These are phyloP conservation scores for Curvularia sp. DNA, from an alignment of 2,329 filamentous ascomycete genomes.

Conservation along the genomic window DNA sequence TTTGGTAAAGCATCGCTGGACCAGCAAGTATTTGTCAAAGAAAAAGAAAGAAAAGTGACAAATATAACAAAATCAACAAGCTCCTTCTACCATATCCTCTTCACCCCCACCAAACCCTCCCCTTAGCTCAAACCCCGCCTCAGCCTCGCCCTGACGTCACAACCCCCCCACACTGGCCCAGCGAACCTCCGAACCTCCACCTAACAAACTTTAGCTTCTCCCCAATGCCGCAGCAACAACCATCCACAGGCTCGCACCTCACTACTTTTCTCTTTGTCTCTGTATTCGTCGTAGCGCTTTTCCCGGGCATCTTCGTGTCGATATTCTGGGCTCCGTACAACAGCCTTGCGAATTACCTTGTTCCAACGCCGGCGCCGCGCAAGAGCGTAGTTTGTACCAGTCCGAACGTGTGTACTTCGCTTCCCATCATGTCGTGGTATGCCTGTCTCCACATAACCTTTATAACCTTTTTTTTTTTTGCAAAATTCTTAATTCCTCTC, in stretches of 20 bases:
- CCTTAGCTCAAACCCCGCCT: not conserved
- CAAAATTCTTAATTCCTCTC: too few relatives aligned
- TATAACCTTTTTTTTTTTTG: too few relatives aligned
- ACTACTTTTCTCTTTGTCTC: constrained; percentile 57
- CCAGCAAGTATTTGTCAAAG: not conserved
- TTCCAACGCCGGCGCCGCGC: constrained; percentile 29
- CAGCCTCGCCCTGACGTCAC: constrained; percentile 13
- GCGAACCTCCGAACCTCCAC: constrained; percentile 12
- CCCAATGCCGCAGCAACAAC: constrained; percentile 22
- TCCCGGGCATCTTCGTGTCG: constrained; percentile 57
- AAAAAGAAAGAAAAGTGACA: not conserved
- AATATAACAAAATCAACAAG: not conserved
- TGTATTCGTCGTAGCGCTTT: constrained; percentile 60
- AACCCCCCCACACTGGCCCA: constrained; percentile 10
- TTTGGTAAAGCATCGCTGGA: not conserved
- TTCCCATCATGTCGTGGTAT: constrained; percentile 44
- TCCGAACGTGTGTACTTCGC: constrained; percentile 38
- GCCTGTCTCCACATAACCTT: not conserved
- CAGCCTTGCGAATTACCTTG: constrained; percentile 36
- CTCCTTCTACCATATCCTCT: not conserved
- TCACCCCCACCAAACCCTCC: not conserved
- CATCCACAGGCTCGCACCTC: constrained; percentile 37
- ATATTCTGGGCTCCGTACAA: constrained; percentile 50
- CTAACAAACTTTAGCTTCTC: constrained; percentile 23
- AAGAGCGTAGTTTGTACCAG: constrained; percentile 33